phyloP scores from a whole-genome alignment of 208 protist species.

The Leptomonas pyrrhocoris region DNA sequence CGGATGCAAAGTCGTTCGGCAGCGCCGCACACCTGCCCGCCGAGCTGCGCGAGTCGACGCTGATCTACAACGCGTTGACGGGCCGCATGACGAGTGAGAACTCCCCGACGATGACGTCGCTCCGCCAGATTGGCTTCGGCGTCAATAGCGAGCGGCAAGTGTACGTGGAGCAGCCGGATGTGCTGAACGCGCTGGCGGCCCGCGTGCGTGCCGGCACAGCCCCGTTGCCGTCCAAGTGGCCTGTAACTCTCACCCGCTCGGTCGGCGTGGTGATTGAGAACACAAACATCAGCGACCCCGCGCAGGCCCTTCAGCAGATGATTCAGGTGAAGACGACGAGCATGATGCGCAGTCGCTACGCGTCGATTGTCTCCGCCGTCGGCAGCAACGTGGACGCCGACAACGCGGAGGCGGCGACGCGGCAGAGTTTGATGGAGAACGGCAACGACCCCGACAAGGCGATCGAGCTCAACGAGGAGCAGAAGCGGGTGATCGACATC shows the following conservation, averaged over 20 bases:
- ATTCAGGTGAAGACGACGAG: constrained; percentile 83
- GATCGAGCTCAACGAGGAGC: constrained; percentile 84
- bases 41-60: constrained; percentile 38
- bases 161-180: constrained; percentile 54
- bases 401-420: constrained; percentile 14
- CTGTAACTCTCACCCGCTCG: constrained; percentile 59
- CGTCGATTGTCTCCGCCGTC: constrained; percentile 64
- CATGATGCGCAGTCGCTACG: constrained; percentile 73
- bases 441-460: constrained; percentile 31
- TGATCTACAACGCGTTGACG: constrained; percentile 86
- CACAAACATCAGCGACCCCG: constrained; percentile 64
- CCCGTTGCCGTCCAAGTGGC: constrained; percentile 71
- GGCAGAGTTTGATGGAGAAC: constrained; percentile 31
- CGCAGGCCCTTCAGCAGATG: constrained; percentile 77
- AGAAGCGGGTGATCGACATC: constrained; percentile 84
- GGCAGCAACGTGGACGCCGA: constrained; percentile 27
- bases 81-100: constrained; percentile 85
- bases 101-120: constrained; percentile 54
- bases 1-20: not conserved
- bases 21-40: not conserved
- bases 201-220: constrained; percentile 61
- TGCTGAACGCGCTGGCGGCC: constrained; percentile 67
- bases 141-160: constrained; percentile 78
- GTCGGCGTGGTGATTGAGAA: constrained; percentile 70
- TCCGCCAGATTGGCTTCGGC: constrained; percentile 79